These are phyloP conservation scores for Euphrasia confusa DNA, from an alignment of 257 asterid species.

Conservation along the genomic window DNA sequence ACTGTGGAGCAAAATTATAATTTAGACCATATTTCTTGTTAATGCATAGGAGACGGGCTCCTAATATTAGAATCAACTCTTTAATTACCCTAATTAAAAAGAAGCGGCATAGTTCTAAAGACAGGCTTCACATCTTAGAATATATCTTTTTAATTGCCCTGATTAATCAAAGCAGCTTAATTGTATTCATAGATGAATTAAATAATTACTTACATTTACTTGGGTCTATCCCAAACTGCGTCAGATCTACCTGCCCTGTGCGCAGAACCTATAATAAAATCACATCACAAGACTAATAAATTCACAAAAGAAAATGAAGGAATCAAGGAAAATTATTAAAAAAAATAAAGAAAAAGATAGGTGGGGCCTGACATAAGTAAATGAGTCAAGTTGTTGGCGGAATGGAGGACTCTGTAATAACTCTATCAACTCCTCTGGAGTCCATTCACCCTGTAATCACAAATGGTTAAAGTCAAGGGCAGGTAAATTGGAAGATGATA, in stretches of 20 bases:
- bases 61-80: no score
- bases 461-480: background rate
- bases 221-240: constrained; percentile 92
- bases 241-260: constrained; percentile 83
- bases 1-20: background rate
- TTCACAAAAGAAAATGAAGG: constrained; percentile 2
- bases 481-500: no score
- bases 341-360: background rate
- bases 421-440: constrained; percentile 70
- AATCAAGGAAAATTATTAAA: background rate
- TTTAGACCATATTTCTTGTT: background rate
- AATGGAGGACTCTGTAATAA: constrained; percentile 89
- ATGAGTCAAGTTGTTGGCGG: constrained; percentile 93
- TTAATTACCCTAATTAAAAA: no score
- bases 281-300: constrained; percentile 16
- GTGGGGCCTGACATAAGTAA: constrained; percentile 66
- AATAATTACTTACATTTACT: constrained; percentile 56
- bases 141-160: constrained; percentile 3
- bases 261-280: constrained; percentile 66
- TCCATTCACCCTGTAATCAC: constrained; percentile 69
- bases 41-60: no score
- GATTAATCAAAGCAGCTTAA: background rate
- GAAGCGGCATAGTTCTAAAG: background rate
- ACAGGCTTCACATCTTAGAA: constrained; percentile 17
- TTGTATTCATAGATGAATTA: background rate